Evolutionary conservation across 2,329 filamentous ascomycete genomes (phyloP), one percentile per base, ranked within the genome.

Genomic region (Meredithiella fracta): DNA sequence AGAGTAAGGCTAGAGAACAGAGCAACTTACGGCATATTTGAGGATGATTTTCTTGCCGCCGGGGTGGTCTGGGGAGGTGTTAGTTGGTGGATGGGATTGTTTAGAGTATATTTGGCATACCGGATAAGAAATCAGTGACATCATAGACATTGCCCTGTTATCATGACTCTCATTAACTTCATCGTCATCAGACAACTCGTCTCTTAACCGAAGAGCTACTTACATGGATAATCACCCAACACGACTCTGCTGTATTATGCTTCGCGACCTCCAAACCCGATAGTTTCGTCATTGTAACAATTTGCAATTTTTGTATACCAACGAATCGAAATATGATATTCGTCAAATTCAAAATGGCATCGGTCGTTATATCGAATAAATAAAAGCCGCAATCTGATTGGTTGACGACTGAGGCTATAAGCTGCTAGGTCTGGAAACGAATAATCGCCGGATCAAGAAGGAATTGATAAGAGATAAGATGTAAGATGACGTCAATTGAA

Each of bases 21-120:
- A 55, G 14, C 3, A 14, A 62, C 74, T 60, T 66, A 78, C 77
- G 29, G 90, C 90, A 70, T 96, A 95, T 72, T 95, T 95, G 61
- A 98, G 78, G 64, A 98, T 97, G 67, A 97, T 94, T 66, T 91
- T 92, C 62, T 82, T 77, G 38, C 87, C 90, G 59, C 90, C 90
- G 23, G 90, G 90, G 65, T 95, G 89, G 68, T 94, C 87, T 82
- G 62, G 9, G 54, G 14, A 26, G 37, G 42, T 42, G 15, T 44
- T 17, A 22, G 15, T 3, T 3, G 15, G 40, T 3, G 15, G 40
- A 15, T 44, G 15, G 8, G 15, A n/a, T 7, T 7, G 11, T 17
- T n/a, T 22, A n/a, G 17, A n/a, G 11, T 17, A n/a, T 44, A 22
- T 44, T 44, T 44, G 20, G 44, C 56, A 54, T 67, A 82, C 82